These are phyloP conservation scores for Dovyalis caffra DNA, from an alignment of 345 rosid genomes.

Conservation along the genomic window DNA sequence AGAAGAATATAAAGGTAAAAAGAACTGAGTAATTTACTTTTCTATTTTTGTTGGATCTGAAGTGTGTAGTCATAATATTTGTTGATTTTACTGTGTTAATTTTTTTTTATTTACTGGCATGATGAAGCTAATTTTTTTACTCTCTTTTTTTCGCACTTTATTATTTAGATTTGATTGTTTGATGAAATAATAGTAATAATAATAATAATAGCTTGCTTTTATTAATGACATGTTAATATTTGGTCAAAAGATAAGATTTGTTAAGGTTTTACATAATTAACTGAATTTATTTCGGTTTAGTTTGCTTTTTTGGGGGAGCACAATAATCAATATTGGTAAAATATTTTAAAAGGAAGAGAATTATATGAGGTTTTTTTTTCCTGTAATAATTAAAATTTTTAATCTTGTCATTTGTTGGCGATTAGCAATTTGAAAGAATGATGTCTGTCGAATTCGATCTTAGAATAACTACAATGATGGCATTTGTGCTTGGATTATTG, in stretches of 20 bases:
- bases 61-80: neutral
- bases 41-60: neutral
- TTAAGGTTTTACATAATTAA: too few relatives aligned
- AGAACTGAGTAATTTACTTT: neutral
- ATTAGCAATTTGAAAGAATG: neutral
- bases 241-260: too few relatives aligned
- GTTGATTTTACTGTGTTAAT: neutral
- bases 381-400: neutral
- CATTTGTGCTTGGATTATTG: too few relatives aligned
- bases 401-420: neutral
- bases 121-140: neutral
- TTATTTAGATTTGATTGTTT: neutral
- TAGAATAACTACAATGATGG: too few relatives aligned
- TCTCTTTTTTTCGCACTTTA: neutral
- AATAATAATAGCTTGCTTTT: neutral
- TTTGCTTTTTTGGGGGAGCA: too few relatives aligned
- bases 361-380: too few relatives aligned
- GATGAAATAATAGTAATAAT: neutral
- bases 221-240: neutral
- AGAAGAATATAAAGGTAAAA: constrained; percentile 62
- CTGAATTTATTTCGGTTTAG: neutral
- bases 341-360: too few relatives aligned
- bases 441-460: neutral
- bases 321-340: too few relatives aligned
- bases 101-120: neutral